A percentile compares a stretch with the other conserved stretches of the same genome.
Evolutionary conservation across 176 grass and related monocot species (phyloP).

Genomic region (Alloteropsis semialata): DNA sequence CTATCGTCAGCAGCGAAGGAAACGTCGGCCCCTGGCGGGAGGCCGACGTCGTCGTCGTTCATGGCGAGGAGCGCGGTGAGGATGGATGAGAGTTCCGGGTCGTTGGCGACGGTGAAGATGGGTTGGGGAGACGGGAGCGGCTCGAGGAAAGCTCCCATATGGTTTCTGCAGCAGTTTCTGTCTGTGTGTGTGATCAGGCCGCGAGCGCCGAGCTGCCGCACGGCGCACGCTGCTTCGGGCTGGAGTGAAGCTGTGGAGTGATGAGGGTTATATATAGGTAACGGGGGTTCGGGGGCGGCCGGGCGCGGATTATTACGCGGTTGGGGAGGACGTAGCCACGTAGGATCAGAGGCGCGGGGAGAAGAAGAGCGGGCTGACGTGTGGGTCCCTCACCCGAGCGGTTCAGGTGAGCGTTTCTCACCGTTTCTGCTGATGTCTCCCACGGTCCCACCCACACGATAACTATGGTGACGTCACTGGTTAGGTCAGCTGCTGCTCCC

Average conservation of each 20-base stretch:
- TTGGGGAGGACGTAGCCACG: no score
- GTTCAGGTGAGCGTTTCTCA: background rate
- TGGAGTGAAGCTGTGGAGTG: no score
- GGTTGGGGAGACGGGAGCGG: slow-evolving; percentile 23
- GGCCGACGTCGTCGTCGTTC: slow-evolving; percentile 21
- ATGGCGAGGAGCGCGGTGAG: background rate
- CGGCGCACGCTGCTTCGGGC: background rate
- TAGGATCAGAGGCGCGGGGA: no score
- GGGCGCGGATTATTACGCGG: background rate
- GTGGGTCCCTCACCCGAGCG: background rate
- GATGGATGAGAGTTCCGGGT: background rate
- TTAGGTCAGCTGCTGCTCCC: no score
- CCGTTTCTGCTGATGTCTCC: no score
- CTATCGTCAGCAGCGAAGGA: background rate
- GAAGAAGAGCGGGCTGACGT: background rate
- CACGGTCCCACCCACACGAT: no score
- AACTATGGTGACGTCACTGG: no score
- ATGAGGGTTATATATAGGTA: background rate
- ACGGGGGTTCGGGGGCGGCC: background rate
- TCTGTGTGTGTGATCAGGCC: background rate
- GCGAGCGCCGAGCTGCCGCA: no score
- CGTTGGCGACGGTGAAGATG: slow-evolving; percentile 18
- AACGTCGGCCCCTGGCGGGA: background rate
- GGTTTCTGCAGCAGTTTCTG: background rate
- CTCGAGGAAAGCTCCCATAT: slow-evolving; percentile 18